Percentiles rank a stretch among this genome's conserved stretches.
phyloP scores from a whole-genome alignment of 2,329 filamentous ascomycete species.

The Cylindrodendrum hubeiense region DNA sequence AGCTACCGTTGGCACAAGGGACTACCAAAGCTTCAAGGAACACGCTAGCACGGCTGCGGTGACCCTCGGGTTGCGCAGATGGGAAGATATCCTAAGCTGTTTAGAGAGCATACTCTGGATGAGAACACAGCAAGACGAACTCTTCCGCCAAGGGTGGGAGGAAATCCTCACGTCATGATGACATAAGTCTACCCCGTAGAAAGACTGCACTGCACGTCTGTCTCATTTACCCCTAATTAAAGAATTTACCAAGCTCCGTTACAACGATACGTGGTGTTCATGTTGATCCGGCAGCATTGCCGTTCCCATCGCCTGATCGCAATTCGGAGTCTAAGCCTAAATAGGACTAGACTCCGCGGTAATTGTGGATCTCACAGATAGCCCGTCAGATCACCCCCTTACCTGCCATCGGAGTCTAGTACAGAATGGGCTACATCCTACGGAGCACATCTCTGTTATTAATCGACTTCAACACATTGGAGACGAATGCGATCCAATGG shows the following conservation, averaged over 20 bases:
- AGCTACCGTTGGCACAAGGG: conserved; percentile 44
- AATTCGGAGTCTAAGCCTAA: conserved; percentile 22
- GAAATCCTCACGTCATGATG: conserved; percentile 19
- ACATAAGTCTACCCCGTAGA: neutral
- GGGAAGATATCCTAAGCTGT: conserved; percentile 32
- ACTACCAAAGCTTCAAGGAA: conserved; percentile 47
- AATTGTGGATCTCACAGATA: neutral
- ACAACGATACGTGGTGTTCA: too few relatives aligned
- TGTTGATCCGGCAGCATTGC: conserved; percentile 2
- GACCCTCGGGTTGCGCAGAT: conserved; percentile 22
- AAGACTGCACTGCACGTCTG: neutral
- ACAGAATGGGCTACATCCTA: conserved; percentile 25
- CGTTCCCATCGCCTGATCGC: conserved; percentile 22
- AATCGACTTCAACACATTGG: neutral
- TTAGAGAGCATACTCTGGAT: conserved; percentile 36
- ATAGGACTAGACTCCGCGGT: conserved; percentile 48
- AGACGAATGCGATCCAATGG: neutral
- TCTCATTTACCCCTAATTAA: neutral
- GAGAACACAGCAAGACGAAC: conserved; percentile 23
- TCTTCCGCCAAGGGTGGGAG: conserved; percentile 32
- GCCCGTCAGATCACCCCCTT: neutral
- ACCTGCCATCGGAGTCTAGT: conserved; percentile 41
- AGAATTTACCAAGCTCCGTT: neutral
- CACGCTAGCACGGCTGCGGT: conserved; percentile 32
- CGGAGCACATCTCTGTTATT: conserved; percentile 18